Base-by-base conservation (phyloP, 345 rosid species). In the Cardamine resedifolia region DNA sequence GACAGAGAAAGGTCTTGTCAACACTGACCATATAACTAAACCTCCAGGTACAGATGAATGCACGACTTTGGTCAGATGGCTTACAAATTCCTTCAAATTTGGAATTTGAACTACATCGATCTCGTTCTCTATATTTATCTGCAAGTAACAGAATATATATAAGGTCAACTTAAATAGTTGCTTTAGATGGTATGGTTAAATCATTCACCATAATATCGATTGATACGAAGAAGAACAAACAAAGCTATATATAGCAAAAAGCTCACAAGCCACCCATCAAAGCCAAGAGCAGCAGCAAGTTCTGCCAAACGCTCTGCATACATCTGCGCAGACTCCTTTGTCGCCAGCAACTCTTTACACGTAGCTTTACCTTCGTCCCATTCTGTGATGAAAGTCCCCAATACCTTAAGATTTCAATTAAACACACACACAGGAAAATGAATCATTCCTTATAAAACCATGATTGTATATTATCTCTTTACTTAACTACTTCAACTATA, bases 211-310 rank as follows among this genome's bases (percentile, higher is more conserved):
- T 6, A 16, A n/a, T 15, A 48, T 18, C 1, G 6, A 28, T 30
- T 2, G 0, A 23, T 23, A 27, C 16, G 38, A 8, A 15, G 2
- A 52, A 52, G 41, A 34, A 28, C 18, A 48, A 10, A 8, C 3
- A 74, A 48, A 45, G n/a, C n/a, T n/a, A n/a, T 12, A 8, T 33
- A 38, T 52, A 49, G 21, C 68, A 61, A 69, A 36, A 57, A 56
- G 15, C 23, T 52, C 80, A 92, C 98, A 85, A 88, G 87, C 98
- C 96, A 92, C 1, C 96, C 98, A 71, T 90, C 96, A 65, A 90
- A 87, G 68, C 96, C 89, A 71, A 90, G 72, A 59, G 66, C 79
- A 73, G 68, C 79, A 27, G 92, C 96, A 57, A 90, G 96, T 73
- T 92, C 89, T 6, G 81, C 82, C 78, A 92, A 83, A 51, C 82